A percentile compares a stretch with the other conserved stretches of the same genome.
Conservation (phyloP, 2,329 filamentous ascomycete genomes). For the Neophaeococcomyces aloes region DNA sequence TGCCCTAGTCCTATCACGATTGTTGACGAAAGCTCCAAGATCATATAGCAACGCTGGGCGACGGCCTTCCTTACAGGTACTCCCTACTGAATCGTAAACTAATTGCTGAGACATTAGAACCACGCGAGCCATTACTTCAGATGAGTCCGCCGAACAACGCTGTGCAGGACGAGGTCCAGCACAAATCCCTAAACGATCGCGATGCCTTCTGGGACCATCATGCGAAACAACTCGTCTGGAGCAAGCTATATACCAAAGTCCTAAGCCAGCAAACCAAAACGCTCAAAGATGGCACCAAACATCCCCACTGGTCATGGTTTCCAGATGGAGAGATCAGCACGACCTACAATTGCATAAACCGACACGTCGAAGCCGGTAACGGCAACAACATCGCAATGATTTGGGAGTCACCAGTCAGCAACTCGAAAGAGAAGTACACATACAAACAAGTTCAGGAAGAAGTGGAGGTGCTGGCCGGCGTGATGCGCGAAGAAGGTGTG, state of each 20-base stretch:
- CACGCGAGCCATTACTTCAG: background rate
- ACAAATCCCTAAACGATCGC: constrained; percentile 54
- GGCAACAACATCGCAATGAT: constrained; percentile 66
- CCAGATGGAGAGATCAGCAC: constrained; percentile 80
- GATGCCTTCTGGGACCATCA: constrained; percentile 66
- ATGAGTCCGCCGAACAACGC: constrained; percentile 17
- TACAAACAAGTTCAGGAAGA: constrained; percentile 68
- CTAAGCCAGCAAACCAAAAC: constrained; percentile 53
- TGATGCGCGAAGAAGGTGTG: constrained; percentile 71
- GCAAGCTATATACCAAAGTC: constrained; percentile 57
- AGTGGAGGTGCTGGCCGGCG: constrained; percentile 71
- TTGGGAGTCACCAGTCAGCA: constrained; percentile 79
- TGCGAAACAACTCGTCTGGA: constrained; percentile 68
- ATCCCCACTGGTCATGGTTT: constrained; percentile 84
- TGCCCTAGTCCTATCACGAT: too few species aligned
- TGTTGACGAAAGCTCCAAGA: too few species aligned
- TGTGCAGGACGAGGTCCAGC: constrained; percentile 42
- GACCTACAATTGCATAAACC: constrained; percentile 82
- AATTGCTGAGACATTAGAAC: background rate
- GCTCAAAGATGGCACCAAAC: constrained; percentile 49
- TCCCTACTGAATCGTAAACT: too few species aligned
- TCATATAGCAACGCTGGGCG: too few species aligned
- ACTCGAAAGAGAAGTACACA: constrained; percentile 58
- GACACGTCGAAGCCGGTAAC: constrained; percentile 71
- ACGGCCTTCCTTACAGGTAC: too few species aligned